Evolutionary conservation across 106 monocot genomes (phyloP), one percentile per base, ranked within the genome.

Genomic region (Dendrobium huoshanense): DNA sequence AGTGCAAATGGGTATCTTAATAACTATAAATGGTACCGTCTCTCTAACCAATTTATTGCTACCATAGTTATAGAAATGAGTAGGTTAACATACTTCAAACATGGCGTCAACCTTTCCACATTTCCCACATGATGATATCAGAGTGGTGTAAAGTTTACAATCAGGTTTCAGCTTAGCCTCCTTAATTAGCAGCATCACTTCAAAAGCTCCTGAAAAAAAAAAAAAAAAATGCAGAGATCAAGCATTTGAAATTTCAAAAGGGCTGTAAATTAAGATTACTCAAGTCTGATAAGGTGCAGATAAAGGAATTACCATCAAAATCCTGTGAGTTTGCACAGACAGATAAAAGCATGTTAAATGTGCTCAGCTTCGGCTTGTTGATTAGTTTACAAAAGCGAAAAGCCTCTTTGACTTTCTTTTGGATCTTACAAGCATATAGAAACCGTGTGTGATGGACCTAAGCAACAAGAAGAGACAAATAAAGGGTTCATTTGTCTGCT

Each of bases 91-190:
- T 89, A 97, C 96, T 82, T 97, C 94, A 89, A 97, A 97, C 96
- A 97, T 97, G 15, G 93, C 90, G 88, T 90, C 93, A 82, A 93
- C 93, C 88, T 93, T 90, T 85, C 88, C 88, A 83, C 88, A 80
- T 80, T 93, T 93, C n/a, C 82, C 93, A 75, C 88, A 93, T 29
- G 90, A 85, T 77, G 93, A 90, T 83, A 93, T 93, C 75, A 93
- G 78, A 10, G 93, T 92, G 11, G 92, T 92, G 58, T 92, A 87
- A 74, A 96, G 88, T 73, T 94, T 92, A 85, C 94, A 96, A 77
- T 96, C 96, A 78, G 96, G 96, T 80, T 83, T 84, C 68, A 94
- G 79, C 42, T 90, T 92, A 81, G 94, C 90, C 51, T 97, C 92
- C 81, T 94, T 97, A 77, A 97, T 88, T 74, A 97, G 79, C 77